These are phyloP conservation scores for Adenanthera pavonina DNA, from an alignment of 306 rosid species.

Conservation along the genomic window DNA sequence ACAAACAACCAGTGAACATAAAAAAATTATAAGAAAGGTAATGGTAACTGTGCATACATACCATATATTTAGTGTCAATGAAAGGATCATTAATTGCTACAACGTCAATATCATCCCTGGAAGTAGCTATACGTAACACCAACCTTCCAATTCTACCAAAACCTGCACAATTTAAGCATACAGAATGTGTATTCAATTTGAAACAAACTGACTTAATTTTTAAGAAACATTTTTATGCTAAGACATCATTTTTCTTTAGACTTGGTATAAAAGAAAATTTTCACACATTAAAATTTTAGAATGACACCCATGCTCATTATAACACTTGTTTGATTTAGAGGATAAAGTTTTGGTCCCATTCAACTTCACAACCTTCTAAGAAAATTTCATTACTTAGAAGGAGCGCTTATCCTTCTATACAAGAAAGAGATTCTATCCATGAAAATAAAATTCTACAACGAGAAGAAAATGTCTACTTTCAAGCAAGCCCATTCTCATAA, in stretches of 20 bases:
- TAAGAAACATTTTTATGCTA: background rate
- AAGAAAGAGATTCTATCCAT: background rate
- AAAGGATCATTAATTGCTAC: conserved; percentile 95
- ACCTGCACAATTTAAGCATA: conserved; percentile 61
- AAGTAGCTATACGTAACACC: conserved; percentile 84
- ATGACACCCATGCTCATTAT: background rate
- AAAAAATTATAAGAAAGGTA: conserved; percentile 25
- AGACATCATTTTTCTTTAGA: background rate
- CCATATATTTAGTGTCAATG: conserved; percentile 94
- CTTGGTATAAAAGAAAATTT: conserved; percentile 16
- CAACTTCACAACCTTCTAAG: too few relatives aligned
- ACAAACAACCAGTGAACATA: conserved; percentile 18
- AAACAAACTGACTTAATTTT: conserved; percentile 7
- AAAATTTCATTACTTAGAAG: background rate
- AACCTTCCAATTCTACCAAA: conserved; percentile 98
- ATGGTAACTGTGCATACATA: conserved; percentile 43
- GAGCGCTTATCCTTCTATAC: background rate
- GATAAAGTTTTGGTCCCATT: background rate
- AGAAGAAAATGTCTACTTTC: background rate
- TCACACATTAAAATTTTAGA: background rate
- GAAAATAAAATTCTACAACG: background rate
- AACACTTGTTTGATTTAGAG: conserved; percentile 1
- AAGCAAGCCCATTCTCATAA: background rate
- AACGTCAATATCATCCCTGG: conserved; percentile 89
- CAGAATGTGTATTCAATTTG: conserved; percentile 7